These are phyloP conservation scores for Russula lepida DNA, from an alignment of 768 basidiomycete genomes.

Conservation along the genomic window DNA sequence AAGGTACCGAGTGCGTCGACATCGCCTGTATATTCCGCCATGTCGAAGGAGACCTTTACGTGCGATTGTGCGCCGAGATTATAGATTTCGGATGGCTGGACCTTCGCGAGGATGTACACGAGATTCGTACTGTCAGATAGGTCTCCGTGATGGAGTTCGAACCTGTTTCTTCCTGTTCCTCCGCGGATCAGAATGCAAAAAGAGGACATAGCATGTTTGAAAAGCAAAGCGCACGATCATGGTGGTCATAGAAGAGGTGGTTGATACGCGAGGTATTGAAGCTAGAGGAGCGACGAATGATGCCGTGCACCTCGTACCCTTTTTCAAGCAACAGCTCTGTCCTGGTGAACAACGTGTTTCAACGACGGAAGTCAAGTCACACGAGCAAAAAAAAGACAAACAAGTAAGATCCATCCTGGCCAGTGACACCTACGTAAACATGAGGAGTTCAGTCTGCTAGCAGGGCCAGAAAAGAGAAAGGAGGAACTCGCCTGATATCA, in stretches of 20 bases:
- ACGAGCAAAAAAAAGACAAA: slow-evolving; percentile 34
- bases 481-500: slow-evolving; percentile 67
- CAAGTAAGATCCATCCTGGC: slow-evolving; percentile 95
- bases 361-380: slow-evolving; percentile 16
- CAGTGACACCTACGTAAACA: slow-evolving; percentile 68
- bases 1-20: slow-evolving; percentile 94
- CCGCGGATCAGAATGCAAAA: background rate
- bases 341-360: slow-evolving; percentile 32
- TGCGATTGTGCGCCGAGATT: slow-evolving; percentile 97
- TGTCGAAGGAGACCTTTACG: slow-evolving; percentile 99
- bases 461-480: background rate
- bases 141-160: slow-evolving; percentile 87
- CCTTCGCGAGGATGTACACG: slow-evolving; percentile 91
- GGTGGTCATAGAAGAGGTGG: slow-evolving; percentile 88
- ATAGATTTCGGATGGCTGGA: slow-evolving; percentile 94
- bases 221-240: slow-evolving; percentile 66
- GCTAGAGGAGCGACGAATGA: slow-evolving; percentile 94
- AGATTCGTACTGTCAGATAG: slow-evolving; percentile 94
- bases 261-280: slow-evolving; percentile 97
- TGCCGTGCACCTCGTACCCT: slow-evolving; percentile 89
- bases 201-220: background rate
- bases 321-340: slow-evolving; percentile 79
- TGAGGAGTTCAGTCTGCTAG: slow-evolving; percentile 13
- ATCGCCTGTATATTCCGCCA: slow-evolving; percentile 98
- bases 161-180: slow-evolving; percentile 54